A percentile compares a stretch with the other conserved stretches of the same genome.
Evolutionary conservation across 352 stramenopile species (phyloP).

Genomic region (Pythium biforme): DNA sequence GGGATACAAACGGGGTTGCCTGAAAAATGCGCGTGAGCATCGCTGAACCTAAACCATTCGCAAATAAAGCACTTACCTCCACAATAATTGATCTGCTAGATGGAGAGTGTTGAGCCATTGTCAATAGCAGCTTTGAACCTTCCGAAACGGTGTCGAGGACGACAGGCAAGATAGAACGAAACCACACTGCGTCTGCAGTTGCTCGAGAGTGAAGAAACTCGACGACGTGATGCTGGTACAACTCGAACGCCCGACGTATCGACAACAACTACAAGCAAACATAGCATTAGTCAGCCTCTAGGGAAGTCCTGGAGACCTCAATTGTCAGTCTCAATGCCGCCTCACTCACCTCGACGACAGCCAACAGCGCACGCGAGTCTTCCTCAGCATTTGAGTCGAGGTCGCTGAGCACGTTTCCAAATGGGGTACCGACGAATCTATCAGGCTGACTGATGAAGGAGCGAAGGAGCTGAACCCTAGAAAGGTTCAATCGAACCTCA

Average conservation of each 20-base stretch:
- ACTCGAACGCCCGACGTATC: conserved; percentile 1
- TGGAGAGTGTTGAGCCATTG: not conserved
- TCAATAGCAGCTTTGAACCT: conserved; percentile 8
- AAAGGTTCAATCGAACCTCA: not conserved
- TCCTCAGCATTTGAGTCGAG: not conserved
- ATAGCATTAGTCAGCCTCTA: not conserved
- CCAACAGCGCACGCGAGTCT: not conserved
- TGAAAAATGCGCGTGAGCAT: not conserved
- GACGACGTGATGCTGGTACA: conserved; percentile 6
- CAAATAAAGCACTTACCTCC: not conserved
- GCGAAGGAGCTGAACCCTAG: conserved; percentile 6
- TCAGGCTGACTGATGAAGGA: conserved; percentile 3
- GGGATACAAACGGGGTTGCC: conserved; percentile 4
- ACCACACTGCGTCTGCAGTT: conserved; percentile 8
- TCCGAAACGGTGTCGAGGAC: conserved; percentile 13
- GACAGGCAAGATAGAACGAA: conserved; percentile 9
- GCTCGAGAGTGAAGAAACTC: conserved; percentile 1
- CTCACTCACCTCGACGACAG: conserved; percentile 6
- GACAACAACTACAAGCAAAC: conserved; percentile 16
- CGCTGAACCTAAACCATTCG: not conserved
- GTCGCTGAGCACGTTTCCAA: not conserved
- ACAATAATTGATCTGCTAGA: not conserved
- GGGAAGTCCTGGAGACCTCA: not conserved
- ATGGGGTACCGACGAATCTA: not conserved
- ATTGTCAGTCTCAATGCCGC: not conserved